Conservation (phyloP, 768 basidiomycete genomes). For the Trametes elegans region DNA sequence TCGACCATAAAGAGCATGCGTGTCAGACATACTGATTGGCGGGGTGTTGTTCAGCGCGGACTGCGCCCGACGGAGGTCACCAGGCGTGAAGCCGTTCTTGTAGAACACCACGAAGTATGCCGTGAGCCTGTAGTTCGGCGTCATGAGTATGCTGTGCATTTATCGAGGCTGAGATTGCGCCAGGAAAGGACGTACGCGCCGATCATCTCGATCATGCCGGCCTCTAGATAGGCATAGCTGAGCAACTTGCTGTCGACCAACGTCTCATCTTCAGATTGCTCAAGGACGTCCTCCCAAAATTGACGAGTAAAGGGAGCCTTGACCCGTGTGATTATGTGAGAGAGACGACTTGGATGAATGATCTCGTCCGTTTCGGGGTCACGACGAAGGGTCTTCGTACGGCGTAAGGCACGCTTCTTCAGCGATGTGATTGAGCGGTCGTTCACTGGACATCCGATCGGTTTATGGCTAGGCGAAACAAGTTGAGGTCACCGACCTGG, state of each 20-base stretch:
- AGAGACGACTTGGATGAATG: slow-evolving; percentile 42
- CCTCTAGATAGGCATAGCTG: slow-evolving; percentile 67
- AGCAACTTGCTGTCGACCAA: slow-evolving; percentile 61
- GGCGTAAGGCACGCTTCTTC: slow-evolving; percentile 56
- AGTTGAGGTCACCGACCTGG: slow-evolving; percentile 42
- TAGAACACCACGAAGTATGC: slow-evolving; percentile 67
- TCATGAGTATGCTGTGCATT: background rate
- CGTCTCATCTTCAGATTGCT: slow-evolving; percentile 52
- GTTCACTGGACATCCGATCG: slow-evolving; percentile 41
- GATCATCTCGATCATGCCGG: slow-evolving; percentile 58
- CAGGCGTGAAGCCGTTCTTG: slow-evolving; percentile 59
- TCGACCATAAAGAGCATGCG: background rate
- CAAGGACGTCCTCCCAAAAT: slow-evolving; percentile 59
- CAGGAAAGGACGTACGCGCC: slow-evolving; percentile 51
- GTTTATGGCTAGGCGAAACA: background rate
- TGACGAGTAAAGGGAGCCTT: slow-evolving; percentile 52
- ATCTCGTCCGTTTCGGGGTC: slow-evolving; percentile 52
- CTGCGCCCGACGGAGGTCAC: slow-evolving; percentile 53
- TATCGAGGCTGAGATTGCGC: background rate
- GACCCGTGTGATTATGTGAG: slow-evolving; percentile 37
- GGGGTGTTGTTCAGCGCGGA: slow-evolving; percentile 13
- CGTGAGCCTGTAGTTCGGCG: background rate
- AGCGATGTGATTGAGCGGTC: slow-evolving; percentile 49
- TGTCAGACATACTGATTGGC: background rate
- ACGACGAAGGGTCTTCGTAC: slow-evolving; percentile 50